phyloP scores from a whole-genome alignment of 2,329 filamentous ascomycete species.

The Rhinocladiella similis region DNA sequence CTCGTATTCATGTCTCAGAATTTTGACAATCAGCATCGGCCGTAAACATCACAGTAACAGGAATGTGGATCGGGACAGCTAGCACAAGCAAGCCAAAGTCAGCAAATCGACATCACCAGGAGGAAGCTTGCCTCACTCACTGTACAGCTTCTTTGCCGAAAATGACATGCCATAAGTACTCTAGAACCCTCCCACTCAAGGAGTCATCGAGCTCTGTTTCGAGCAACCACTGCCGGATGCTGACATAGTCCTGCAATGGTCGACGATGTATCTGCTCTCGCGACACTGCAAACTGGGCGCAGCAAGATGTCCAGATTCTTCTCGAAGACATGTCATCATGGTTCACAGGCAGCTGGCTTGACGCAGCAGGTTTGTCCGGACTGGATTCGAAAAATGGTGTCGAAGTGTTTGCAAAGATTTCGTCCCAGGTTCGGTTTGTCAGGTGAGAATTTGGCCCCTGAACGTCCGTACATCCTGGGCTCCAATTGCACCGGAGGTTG shows the following conservation, averaged over 20 bases:
- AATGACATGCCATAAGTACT: constrained; percentile 63
- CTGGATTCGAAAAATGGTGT: neutral
- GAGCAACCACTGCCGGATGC: constrained; percentile 51
- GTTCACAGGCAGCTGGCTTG: neutral
- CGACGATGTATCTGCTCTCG: constrained; percentile 47
- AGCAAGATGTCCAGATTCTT: constrained; percentile 38
- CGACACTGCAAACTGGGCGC: constrained; percentile 57
- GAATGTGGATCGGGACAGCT: constrained; percentile 59
- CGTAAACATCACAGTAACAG: constrained; percentile 70
- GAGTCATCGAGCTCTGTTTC: constrained; percentile 49
- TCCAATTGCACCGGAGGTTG: constrained; percentile 59
- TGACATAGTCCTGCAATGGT: constrained; percentile 50
- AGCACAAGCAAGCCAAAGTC: neutral
- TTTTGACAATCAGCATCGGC: constrained; percentile 48
- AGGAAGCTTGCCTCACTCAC: neutral
- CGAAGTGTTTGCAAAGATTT: constrained; percentile 27
- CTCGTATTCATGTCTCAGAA: no score
- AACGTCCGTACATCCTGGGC: constrained; percentile 50
- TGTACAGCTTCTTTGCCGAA: constrained; percentile 59
- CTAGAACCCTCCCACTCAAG: constrained; percentile 55
- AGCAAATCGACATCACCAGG: neutral
- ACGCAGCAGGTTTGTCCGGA: neutral
- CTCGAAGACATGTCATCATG: neutral
- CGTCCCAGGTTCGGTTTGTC: constrained; percentile 42
- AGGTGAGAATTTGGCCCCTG: constrained; percentile 44